Conservation (phyloP, 2,329 filamentous ascomycete genomes). For the Colletotrichum nymphaeae region DNA sequence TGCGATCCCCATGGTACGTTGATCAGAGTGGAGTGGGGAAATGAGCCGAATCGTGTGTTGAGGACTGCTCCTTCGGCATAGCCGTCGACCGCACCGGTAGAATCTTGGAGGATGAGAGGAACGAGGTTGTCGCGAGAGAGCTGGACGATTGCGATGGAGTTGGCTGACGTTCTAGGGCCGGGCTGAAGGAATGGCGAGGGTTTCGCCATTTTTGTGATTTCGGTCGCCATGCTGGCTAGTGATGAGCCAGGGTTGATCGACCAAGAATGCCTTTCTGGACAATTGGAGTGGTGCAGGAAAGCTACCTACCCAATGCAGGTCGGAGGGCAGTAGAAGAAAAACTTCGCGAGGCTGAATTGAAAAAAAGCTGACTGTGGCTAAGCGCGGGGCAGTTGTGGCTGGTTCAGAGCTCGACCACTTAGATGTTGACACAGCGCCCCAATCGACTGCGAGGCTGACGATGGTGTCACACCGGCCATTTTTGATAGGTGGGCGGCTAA, state of each 20-base stretch:
- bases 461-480: constrained; percentile 25
- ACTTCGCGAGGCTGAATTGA: constrained; percentile 25
- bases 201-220: constrained; percentile 45
- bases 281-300: background rate
- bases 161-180: constrained; percentile 68
- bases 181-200: constrained; percentile 84
- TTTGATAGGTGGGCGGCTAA: constrained; percentile 17
- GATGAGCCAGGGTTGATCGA: background rate
- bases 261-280: background rate
- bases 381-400: constrained; percentile 30
- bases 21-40: constrained; percentile 82
- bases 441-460: constrained; percentile 27
- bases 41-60: constrained; percentile 95
- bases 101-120: constrained; percentile 76
- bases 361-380: constrained; percentile 18
- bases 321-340: background rate
- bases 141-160: constrained; percentile 84
- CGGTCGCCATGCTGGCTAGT: background rate
- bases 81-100: constrained; percentile 73
- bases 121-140: constrained; percentile 88
- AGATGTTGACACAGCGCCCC: constrained; percentile 3
- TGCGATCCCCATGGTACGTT: constrained; percentile 91
- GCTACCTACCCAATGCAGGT: background rate
- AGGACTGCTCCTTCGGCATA: constrained; percentile 83
- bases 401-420: background rate